These are phyloP conservation scores for Trametes meyenii DNA, from an alignment of 768 basidiomycete genomes.

Conservation along the genomic window DNA sequence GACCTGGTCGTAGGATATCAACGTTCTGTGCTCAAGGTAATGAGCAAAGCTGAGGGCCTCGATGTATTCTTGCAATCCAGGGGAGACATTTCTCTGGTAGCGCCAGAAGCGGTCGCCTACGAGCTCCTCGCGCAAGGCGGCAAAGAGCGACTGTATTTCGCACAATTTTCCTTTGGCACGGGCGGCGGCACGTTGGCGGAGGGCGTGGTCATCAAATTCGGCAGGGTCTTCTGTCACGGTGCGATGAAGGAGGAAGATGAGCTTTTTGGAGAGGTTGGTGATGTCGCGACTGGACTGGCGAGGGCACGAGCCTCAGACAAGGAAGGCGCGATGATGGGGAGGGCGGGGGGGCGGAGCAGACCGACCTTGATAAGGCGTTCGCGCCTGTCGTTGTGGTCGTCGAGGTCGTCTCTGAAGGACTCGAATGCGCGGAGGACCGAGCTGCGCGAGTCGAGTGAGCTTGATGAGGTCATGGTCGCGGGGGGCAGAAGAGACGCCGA, in stretches of 20 bases:
- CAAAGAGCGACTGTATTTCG: conserved; percentile 69
- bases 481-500: background rate
- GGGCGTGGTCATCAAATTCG: conserved; percentile 30
- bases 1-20: conserved; percentile 71
- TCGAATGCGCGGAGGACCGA: conserved; percentile 49
- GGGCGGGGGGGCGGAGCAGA: background rate
- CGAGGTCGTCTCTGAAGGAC: conserved; percentile 69
- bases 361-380: conserved; percentile 89
- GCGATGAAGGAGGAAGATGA: conserved; percentile 92
- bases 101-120: conserved; percentile 75
- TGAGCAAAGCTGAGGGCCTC: conserved; percentile 90
- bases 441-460: conserved; percentile 18
- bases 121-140: conserved; percentile 61
- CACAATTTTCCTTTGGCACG: conserved; percentile 60
- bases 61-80: conserved; percentile 93
- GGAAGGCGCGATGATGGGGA: background rate
- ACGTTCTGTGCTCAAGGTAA: conserved; percentile 69
- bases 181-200: conserved; percentile 51
- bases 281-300: conserved; percentile 79
- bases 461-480: conserved; percentile 9
- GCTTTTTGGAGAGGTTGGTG: conserved; percentile 89
- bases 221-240: conserved; percentile 48
- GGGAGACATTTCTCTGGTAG: conserved; percentile 71
- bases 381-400: conserved; percentile 83
- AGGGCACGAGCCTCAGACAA: background rate